Percentiles rank a stretch among this genome's conserved stretches.
Conservation (phyloP, 2,329 filamentous ascomycete genomes). For the Penicillium sclerotiorum region DNA sequence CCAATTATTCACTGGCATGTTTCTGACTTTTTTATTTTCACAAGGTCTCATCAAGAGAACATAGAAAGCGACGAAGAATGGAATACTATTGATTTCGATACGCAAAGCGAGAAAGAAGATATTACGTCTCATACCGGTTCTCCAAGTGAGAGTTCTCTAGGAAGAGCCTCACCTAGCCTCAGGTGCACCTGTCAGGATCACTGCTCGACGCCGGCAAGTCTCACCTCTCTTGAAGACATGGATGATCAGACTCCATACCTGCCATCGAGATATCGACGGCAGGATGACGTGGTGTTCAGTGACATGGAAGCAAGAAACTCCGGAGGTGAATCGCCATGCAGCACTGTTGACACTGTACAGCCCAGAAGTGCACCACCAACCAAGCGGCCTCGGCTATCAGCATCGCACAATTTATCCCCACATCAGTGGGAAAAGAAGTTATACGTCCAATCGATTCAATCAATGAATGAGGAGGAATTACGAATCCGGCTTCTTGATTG, state of each 20-base stretch:
- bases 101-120: neutral
- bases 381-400: neutral
- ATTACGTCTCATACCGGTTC: too few species aligned
- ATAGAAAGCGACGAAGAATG: neutral
- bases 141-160: too few species aligned
- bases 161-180: too few species aligned
- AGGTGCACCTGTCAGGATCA: too few species aligned
- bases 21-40: too few species aligned
- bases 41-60: too few species aligned
- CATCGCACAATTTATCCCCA: neutral
- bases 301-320: neutral
- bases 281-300: neutral
- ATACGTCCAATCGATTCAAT: conserved; percentile 14
- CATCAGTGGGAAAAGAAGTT: conserved; percentile 10
- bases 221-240: too few species aligned
- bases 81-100: neutral
- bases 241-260: neutral
- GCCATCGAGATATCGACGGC: neutral
- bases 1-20: too few species aligned
- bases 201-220: too few species aligned
- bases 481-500: conserved; percentile 32
- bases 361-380: neutral
- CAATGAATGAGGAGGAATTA: conserved; percentile 25
- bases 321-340: neutral
- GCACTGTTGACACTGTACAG: neutral